Evolutionary conservation across 2,329 filamentous ascomycete genomes (phyloP), one percentile per base, ranked within the genome.

Genomic region (Tolypocladium ophioglossoides): DNA sequence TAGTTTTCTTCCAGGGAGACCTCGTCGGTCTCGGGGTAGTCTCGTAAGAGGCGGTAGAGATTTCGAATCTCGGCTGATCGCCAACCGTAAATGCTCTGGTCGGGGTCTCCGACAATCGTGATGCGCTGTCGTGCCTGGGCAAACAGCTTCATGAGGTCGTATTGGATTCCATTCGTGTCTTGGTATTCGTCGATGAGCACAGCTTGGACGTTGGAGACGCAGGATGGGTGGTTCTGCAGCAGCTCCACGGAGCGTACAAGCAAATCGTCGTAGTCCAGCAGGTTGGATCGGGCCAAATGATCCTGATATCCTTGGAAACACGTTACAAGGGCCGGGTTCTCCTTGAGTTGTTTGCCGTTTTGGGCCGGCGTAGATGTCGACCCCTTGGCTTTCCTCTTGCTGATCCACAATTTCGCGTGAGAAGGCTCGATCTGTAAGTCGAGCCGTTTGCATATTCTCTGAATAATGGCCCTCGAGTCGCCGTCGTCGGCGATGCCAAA

Each of bases 11-110:
- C 89, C 2, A 99, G 76, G 7, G 92, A 84, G 47, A 96, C 83
- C 55, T 94, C 86, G 5, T 90, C 79, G 0, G 91, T 94, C 30
- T 86, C 80, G 0, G 85, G 85, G 64, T 87, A 96, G 55, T 89
- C 84, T 44, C 75, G 75, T 52, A 90, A 80, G 76, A 99, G 84
- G 2, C 87, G 83, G 59, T 82, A 81, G 50, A 97, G 77, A 63
- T 97, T 99, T 66, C 86, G 86, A 61, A 92, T 89, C 68, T 99
- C 92, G 11, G 94, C 92, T 9, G 90, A 91, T 22, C 92, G 85
- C 78, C 95, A 99, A 22, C 92, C 89, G 67, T 97, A 99, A 55
- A 99, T 99, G 67, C 91, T 96, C 70, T 99, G 92, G 67, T 99
- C 94, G 0, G 94, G 92, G 66, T 99, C 92, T 37, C 92, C 94